Evolutionary conservation across 352 stramenopile species (phyloP).

Genomic region (Ophiocytium majus): DNA sequence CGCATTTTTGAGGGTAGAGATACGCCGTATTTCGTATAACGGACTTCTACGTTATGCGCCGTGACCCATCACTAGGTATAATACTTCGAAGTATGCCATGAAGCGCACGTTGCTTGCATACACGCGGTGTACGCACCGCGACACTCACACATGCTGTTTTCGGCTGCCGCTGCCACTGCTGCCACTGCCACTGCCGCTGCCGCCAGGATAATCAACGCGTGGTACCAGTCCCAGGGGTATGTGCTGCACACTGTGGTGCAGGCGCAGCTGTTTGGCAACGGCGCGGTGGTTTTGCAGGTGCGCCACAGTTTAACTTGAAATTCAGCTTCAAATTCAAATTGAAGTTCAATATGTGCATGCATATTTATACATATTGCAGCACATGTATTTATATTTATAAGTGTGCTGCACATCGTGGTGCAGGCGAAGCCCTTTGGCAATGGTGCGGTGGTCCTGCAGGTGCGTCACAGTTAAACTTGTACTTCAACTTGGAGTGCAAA

Average conservation of each 20-base stretch:
- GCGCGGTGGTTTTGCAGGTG: constrained; percentile 20
- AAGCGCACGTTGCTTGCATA: too few relatives aligned
- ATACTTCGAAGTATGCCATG: background rate
- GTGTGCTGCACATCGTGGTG: background rate
- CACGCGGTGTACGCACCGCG: background rate
- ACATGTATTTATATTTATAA: too few relatives aligned
- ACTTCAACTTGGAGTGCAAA: too few relatives aligned
- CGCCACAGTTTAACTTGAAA: background rate
- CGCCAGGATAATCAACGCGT: constrained; percentile 8
- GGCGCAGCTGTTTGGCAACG: background rate
- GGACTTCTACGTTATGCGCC: background rate
- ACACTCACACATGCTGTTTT: background rate
- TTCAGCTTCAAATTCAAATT: too few relatives aligned
- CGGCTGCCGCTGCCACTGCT: background rate
- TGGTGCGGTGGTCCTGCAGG: background rate
- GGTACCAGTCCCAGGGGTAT: constrained; percentile 10
- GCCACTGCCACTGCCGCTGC: background rate
- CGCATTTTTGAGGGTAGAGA: background rate
- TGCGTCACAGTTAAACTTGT: too few relatives aligned
- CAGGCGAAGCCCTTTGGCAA: background rate
- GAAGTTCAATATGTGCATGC: too few relatives aligned
- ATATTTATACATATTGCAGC: too few relatives aligned
- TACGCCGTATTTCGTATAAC: background rate
- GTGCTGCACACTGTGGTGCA: constrained; percentile 12
- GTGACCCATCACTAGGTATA: background rate